Base-by-base conservation (phyloP, 75 land plant species). In the Cunninghamia lanceolata region DNA sequence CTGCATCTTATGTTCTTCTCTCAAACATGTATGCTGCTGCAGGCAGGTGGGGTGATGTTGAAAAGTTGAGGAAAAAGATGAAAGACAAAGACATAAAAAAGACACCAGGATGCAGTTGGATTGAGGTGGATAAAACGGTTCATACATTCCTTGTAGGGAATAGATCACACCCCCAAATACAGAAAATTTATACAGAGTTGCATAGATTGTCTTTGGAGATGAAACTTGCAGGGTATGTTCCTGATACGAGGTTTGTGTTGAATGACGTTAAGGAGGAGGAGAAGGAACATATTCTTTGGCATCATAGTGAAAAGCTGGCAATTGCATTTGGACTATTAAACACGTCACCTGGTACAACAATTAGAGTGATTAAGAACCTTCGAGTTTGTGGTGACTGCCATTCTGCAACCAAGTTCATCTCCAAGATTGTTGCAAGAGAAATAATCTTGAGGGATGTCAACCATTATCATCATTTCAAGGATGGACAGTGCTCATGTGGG, bases 1-100 rank as follows among this genome's bases (percentile, higher is more conserved):
- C 47, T 40, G 38, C 83, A 19, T 4, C 83, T 40, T 82, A 82
- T 82, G 83, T 82, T 28, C 43, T 43, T 82, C 47, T 40, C 40
- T 82, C 83, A 25, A 82, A 82, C 35, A 82, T 82, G 35, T 82
- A 82, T 82, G 83, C 46, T 82, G 45, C n/a, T 36, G 45, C 83
- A n/a, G 47, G 43, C 47, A 40, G 30, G 45, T 82, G 40, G 83
- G 7, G 19, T 40, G 83, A 82, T 16, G n/a, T 82, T 15, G 43
- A 82, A 40, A 82, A 43, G 11, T 9, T 82, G 40, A 9, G 83
- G 15, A 82, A 82, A 28, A 43, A 16, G 43, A 82, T 82, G 83
- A 40, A 82, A 43, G 47, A 11, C 35, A 40, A n/a, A 40, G 83
- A 15, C 14, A 34, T 82, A 4, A 43, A 42, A 25, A 82, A 43